Evolutionary conservation across 2,329 filamentous ascomycete genomes (phyloP).

Genomic region (Rhexocercosporidium sp.): DNA sequence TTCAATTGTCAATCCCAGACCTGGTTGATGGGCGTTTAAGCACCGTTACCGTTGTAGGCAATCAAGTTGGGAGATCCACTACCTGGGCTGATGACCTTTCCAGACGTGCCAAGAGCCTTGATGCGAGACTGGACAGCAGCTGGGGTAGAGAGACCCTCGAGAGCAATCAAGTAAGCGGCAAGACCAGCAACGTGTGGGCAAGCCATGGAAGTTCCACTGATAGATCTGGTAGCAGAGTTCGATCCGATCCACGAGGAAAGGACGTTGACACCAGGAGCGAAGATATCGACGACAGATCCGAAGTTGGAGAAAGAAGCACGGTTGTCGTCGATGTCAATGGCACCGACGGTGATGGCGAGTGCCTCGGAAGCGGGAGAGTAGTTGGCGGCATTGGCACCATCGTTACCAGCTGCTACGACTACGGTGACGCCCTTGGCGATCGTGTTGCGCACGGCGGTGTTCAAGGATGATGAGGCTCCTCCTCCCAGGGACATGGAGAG

Average conservation of each 20-base stretch:
- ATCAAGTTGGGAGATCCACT: constrained; percentile 56
- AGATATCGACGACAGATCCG: constrained; percentile 55
- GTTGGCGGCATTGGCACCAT: constrained; percentile 46
- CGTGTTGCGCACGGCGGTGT: constrained; percentile 54
- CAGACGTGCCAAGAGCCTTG: constrained; percentile 47
- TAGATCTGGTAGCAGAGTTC: constrained; percentile 52
- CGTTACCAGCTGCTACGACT: constrained; percentile 62
- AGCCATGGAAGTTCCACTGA: constrained; percentile 66
- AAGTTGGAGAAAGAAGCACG: constrained; percentile 56
- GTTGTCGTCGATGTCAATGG: constrained; percentile 48
- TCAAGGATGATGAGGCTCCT: constrained; percentile 51
- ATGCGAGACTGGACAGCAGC: constrained; percentile 53
- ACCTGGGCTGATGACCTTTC: constrained; percentile 47
- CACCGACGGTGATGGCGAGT: constrained; percentile 58
- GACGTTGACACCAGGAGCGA: constrained; percentile 54
- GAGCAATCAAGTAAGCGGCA: constrained; percentile 61
- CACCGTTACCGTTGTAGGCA: constrained; percentile 58
- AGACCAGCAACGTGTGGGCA: constrained; percentile 63
- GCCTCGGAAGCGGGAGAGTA: constrained; percentile 55
- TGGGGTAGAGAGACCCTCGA: constrained; percentile 51
- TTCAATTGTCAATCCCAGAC: too few species aligned
- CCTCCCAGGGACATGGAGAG: constrained; percentile 63
- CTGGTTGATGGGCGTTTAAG: constrained; percentile 31
- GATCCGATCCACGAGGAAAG: constrained; percentile 53
- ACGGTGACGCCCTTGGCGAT: constrained; percentile 54